Evolutionary conservation across 2,329 filamentous ascomycete species (phyloP).

Genomic region (Ascochyta fabae): DNA sequence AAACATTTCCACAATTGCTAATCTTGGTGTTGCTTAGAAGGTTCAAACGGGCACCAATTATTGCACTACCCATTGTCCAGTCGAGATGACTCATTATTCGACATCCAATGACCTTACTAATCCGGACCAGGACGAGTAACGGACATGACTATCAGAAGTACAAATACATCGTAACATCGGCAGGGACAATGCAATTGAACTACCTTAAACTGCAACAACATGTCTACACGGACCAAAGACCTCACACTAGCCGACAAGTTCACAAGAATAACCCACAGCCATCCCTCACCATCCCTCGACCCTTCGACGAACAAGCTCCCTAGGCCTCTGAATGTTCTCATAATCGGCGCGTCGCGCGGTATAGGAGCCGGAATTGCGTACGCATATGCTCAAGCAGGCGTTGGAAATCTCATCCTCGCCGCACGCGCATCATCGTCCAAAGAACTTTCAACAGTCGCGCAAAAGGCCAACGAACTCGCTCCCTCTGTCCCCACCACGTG

Average conservation of each 20-base stretch:
- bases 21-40: no score
- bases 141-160: neutral
- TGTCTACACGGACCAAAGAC: neutral
- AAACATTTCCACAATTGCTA: no score
- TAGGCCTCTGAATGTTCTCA: slow-evolving; percentile 31
- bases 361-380: slow-evolving; percentile 40
- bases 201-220: neutral
- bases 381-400: slow-evolving; percentile 40
- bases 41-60: no score
- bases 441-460: slow-evolving; percentile 22
- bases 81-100: neutral
- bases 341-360: slow-evolving; percentile 44
- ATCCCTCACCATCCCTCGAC: slow-evolving; percentile 19
- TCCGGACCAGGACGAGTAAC: neutral
- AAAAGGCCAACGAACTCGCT: slow-evolving; percentile 15
- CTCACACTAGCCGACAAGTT: neutral
- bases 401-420: slow-evolving; percentile 31
- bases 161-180: neutral
- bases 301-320: slow-evolving; percentile 30
- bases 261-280: slow-evolving; percentile 13
- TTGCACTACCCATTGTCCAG: neutral
- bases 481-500: slow-evolving; percentile 6
- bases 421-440: slow-evolving; percentile 29
- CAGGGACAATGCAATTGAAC: no score
- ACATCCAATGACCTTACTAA: neutral